Evolutionary conservation across 371 early-diverging fungal species (phyloP).

Genomic region (Blastocladiella emersonii): DNA sequence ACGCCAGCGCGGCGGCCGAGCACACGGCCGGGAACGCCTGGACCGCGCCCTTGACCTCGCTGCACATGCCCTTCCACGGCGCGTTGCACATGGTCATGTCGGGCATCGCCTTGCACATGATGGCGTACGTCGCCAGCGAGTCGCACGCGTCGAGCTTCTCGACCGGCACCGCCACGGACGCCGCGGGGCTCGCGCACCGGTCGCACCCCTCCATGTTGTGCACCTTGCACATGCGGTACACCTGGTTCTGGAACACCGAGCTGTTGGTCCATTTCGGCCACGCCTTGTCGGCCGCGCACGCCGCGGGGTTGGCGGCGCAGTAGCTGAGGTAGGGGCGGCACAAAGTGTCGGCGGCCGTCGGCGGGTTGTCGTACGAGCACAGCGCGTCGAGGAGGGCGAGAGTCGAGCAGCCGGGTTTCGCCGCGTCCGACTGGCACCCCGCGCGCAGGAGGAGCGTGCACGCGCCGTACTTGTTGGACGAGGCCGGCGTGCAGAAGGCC

Average conservation of each 20-base stretch:
- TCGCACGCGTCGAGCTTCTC: background rate
- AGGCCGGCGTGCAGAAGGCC: background rate
- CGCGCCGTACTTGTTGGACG: background rate
- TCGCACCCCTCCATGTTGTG: slow-evolving; percentile 1
- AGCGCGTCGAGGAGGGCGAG: background rate
- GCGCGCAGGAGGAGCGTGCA: background rate
- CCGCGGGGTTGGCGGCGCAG: background rate
- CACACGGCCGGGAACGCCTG: background rate
- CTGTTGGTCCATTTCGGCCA: background rate
- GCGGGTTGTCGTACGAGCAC: background rate
- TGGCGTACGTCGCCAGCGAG: background rate
- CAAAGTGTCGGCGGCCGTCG: background rate
- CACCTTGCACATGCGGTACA: background rate
- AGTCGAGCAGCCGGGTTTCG: background rate
- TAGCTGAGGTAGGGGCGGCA: background rate
- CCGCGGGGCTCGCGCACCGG: background rate
- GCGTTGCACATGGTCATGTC: background rate
- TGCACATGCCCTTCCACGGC: background rate
- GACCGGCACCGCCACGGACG: background rate
- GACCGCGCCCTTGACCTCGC: background rate
- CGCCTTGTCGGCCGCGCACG: background rate
- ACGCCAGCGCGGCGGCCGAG: background rate
- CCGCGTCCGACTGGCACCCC: background rate
- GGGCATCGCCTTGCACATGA: slow-evolving; percentile 1
- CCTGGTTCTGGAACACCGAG: background rate